Evolutionary conservation across 352 stramenopile species (phyloP).

Genomic region (Phytopythium sindhum): DNA sequence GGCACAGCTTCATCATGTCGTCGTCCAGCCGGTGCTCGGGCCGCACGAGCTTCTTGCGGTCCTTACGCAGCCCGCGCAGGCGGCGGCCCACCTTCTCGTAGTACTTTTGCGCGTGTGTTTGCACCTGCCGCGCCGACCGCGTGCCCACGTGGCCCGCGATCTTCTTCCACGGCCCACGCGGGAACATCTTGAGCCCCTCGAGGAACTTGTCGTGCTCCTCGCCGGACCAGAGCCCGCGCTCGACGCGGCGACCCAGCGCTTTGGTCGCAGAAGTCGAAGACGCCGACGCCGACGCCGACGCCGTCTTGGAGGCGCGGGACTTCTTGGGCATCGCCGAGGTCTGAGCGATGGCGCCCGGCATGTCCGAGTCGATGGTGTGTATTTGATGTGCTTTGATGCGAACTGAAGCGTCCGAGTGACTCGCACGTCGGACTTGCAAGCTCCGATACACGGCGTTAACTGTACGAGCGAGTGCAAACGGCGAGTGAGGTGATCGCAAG

Average conservation of each 20-base stretch:
- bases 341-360: not conserved
- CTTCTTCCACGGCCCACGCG: constrained; percentile 48
- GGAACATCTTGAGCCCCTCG: constrained; percentile 42
- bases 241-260: constrained; percentile 11
- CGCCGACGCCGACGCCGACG: not conserved
- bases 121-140: constrained; percentile 51
- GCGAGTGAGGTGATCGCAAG: too few relatives aligned
- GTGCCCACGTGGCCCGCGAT: constrained; percentile 47
- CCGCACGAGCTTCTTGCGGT: constrained; percentile 30
- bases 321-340: not conserved
- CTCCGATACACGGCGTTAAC: constrained; percentile 1
- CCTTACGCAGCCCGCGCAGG: constrained; percentile 42
- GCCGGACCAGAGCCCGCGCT: constrained; percentile 45
- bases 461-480: not conserved
- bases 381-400: not conserved
- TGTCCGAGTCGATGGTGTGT: not conserved
- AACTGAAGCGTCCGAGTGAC: not conserved
- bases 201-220: constrained; percentile 67
- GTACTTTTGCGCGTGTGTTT: constrained; percentile 65
- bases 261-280: too few relatives aligned
- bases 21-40: constrained; percentile 41
- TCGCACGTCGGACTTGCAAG: not conserved
- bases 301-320: not conserved
- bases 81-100: constrained; percentile 52
- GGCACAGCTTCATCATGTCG: constrained; percentile 34